phyloP scores from a whole-genome alignment of 2,329 filamentous ascomycete species.

The Zymoseptoria brevis region DNA sequence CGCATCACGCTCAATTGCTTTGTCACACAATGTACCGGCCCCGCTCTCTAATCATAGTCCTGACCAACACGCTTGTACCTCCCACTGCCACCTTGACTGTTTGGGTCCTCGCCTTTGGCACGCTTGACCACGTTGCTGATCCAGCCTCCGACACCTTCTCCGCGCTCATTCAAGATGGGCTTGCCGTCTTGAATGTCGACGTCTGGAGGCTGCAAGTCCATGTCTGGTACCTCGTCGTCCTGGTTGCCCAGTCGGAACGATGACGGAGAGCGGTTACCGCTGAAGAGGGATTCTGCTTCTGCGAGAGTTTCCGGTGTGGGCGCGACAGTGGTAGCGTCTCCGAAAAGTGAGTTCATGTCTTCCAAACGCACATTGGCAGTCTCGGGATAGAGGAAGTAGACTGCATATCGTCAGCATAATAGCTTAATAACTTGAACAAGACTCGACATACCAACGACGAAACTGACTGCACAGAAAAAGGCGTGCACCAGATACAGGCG shows the following conservation, averaged over 20 bases:
- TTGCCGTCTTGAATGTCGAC: slow-evolving; percentile 47
- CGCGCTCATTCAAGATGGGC: slow-evolving; percentile 32
- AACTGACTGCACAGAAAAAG: slow-evolving; percentile 92
- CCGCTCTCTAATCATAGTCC: slow-evolving; percentile 28
- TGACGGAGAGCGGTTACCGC: slow-evolving; percentile 63
- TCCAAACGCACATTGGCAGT: slow-evolving; percentile 91
- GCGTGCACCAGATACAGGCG: slow-evolving; percentile 89
- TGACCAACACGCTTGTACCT: slow-evolving; percentile 42
- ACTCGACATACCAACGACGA: slow-evolving; percentile 74
- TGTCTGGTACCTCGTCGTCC: slow-evolving; percentile 61
- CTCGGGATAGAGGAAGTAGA: slow-evolving; percentile 96
- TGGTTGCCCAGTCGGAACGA: slow-evolving; percentile 60
- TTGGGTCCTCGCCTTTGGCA: slow-evolving; percentile 37
- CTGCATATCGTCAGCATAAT: slow-evolving; percentile 40
- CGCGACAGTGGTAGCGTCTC: slow-evolving; percentile 78
- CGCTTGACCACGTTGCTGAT: slow-evolving; percentile 58
- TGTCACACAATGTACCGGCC: slow-evolving; percentile 1
- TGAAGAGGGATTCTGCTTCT: slow-evolving; percentile 76
- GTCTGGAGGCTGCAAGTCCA: slow-evolving; percentile 73
- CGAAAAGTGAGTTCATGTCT: slow-evolving; percentile 93
- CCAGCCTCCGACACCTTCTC: slow-evolving; percentile 60
- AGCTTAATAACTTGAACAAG: not conserved
- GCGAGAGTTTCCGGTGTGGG: slow-evolving; percentile 69
- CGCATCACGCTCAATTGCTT: not conserved
- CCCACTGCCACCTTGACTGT: slow-evolving; percentile 26